Conservation (phyloP, 2,329 filamentous ascomycete species). For the Calonectria montana region DNA sequence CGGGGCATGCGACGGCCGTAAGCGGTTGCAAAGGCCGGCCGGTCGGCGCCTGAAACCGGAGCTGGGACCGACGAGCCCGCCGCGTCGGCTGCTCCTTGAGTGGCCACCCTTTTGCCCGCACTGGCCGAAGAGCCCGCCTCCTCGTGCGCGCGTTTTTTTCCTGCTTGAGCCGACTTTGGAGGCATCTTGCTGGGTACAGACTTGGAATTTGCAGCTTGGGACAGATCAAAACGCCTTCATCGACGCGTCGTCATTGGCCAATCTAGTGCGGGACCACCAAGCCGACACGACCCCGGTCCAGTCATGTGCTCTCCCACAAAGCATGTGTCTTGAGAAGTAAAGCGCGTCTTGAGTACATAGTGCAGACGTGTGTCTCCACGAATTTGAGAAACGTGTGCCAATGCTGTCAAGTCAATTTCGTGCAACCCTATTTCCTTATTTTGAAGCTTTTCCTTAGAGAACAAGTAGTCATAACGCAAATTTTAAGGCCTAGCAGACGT, state of each 20-base stretch:
- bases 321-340: too few relatives aligned
- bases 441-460: too few relatives aligned
- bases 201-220: background rate
- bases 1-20: background rate
- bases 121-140: background rate
- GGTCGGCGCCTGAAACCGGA: background rate
- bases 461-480: too few relatives aligned
- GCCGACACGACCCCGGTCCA: too few relatives aligned
- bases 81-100: background rate
- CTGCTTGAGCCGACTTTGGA: background rate
- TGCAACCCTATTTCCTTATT: too few relatives aligned
- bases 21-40: background rate
- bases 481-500: too few relatives aligned
- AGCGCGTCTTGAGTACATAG: too few relatives aligned
- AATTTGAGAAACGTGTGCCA: too few relatives aligned
- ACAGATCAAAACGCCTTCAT: background rate
- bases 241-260: background rate
- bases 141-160: background rate
- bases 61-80: background rate
- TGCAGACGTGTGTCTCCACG: too few relatives aligned
- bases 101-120: background rate
- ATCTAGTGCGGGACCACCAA: background rate
- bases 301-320: too few relatives aligned
- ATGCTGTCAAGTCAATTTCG: too few relatives aligned
- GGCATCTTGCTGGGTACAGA: background rate